Percentiles rank a stretch among this genome's conserved stretches.
Evolutionary conservation across 345 rosid species (phyloP).

Genomic region (Nephelium lappaceum): DNA sequence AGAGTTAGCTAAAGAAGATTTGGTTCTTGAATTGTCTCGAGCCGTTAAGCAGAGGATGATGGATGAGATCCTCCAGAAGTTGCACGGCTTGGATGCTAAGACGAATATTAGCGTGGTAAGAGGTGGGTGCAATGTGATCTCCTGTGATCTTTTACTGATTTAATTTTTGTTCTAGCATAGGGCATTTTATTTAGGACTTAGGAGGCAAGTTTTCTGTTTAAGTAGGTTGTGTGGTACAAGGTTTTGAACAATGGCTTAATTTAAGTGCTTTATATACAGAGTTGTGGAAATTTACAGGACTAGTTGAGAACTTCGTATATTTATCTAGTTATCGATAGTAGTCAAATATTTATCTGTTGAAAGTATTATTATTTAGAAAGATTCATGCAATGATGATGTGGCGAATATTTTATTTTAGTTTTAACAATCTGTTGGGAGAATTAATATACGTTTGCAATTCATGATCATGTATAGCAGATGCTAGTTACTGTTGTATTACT

Average conservation of each 20-base stretch:
- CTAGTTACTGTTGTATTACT: not conserved
- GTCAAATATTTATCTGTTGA: not conserved
- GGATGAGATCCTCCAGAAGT: constrained; percentile 66
- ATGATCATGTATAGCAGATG: not conserved
- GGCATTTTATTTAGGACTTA: not conserved
- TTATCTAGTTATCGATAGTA: not conserved
- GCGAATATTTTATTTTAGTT: not conserved
- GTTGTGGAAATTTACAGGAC: not conserved
- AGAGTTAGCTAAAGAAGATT: constrained; percentile 42
- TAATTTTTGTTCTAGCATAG: not conserved
- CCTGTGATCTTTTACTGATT: not conserved
- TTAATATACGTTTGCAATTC: not conserved
- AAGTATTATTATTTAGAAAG: not conserved
- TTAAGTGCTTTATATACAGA: not conserved
- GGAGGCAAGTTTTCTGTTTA: not conserved
- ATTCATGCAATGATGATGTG: not conserved
- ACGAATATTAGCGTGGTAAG: constrained; percentile 51
- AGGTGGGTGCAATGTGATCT: constrained; percentile 49
- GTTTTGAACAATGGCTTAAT: not conserved
- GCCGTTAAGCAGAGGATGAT: constrained; percentile 56
- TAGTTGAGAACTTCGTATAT: not conserved
- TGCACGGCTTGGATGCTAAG: constrained; percentile 49
- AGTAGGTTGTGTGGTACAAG: not conserved
- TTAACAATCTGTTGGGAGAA: not conserved
- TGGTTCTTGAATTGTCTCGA: constrained; percentile 47